Percentiles rank a stretch among this genome's conserved stretches.
These are phyloP conservation scores for Boletus tylopilopsis DNA, from an alignment of 768 basidiomycete genomes.

Conservation along the genomic window DNA sequence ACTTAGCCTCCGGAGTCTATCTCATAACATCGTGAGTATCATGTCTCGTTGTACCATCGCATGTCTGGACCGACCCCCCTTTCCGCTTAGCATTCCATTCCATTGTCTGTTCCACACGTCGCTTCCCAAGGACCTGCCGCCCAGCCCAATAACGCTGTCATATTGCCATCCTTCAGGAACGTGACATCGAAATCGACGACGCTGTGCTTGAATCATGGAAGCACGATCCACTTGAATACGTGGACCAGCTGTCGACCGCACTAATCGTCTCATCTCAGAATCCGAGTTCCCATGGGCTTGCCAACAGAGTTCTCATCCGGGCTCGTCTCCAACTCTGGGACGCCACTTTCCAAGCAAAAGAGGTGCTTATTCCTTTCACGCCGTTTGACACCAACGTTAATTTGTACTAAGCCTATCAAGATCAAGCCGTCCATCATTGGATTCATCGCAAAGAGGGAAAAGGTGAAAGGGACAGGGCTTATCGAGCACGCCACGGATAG, in stretches of 20 bases:
- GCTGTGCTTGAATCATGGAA: not conserved
- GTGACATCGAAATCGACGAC: not conserved
- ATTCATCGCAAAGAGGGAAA: constrained; percentile 1
- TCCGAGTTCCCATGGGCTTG: not conserved
- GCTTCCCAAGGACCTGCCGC: too few relatives aligned
- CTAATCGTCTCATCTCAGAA: not conserved
- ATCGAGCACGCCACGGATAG: constrained; percentile 1
- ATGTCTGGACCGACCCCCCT: too few relatives aligned
- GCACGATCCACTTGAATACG: not conserved
- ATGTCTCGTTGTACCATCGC: too few relatives aligned
- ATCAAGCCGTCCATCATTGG: constrained; percentile 1
- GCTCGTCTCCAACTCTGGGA: not conserved
- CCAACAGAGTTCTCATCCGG: not conserved
- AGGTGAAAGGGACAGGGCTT: not conserved
- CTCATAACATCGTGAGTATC: not conserved
- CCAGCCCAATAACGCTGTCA: too few relatives aligned
- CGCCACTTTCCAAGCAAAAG: not conserved
- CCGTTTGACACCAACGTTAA: not conserved
- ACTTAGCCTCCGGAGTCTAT: not conserved
- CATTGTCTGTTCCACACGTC: not conserved
- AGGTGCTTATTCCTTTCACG: not conserved
- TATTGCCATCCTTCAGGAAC: not conserved
- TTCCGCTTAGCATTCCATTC: not conserved
- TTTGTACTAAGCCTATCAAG: not conserved
- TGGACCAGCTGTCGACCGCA: not conserved